phyloP scores from a whole-genome alignment of 768 basidiomycete genomes.

The Lactarius psammicola region DNA sequence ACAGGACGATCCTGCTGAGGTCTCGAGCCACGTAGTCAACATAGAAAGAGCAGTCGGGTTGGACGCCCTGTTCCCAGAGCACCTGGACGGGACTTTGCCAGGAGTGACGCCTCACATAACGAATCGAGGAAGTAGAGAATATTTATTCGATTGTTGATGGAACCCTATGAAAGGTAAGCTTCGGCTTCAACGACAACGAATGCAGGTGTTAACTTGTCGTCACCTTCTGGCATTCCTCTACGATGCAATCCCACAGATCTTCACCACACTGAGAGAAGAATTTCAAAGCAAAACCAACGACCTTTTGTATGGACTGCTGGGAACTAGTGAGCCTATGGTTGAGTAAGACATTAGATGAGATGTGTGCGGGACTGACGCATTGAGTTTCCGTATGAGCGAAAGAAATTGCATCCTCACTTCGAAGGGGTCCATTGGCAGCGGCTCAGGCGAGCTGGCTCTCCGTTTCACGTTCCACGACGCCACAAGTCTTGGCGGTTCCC shows the following conservation, averaged over 20 bases:
- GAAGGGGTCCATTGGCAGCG: constrained; percentile 57
- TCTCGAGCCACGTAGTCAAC: constrained; percentile 78
- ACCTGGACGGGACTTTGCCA: constrained; percentile 58
- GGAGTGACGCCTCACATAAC: constrained; percentile 74
- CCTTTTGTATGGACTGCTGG: constrained; percentile 85
- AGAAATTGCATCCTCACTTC: constrained; percentile 77
- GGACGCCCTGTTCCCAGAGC: constrained; percentile 40
- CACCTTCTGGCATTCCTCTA: constrained; percentile 90
- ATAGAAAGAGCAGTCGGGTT: constrained; percentile 54
- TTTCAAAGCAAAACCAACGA: constrained; percentile 82
- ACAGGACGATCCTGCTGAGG: constrained; percentile 71
- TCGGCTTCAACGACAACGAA: background rate
- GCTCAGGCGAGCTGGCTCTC: background rate
- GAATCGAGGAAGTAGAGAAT: constrained; percentile 89
- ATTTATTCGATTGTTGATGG: constrained; percentile 90
- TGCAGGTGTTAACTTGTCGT: constrained; percentile 10
- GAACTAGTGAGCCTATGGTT: constrained; percentile 50
- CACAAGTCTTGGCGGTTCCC: background rate
- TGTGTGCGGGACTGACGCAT: constrained; percentile 51
- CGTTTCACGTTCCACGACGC: background rate
- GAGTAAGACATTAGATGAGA: constrained; percentile 16
- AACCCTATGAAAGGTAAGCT: constrained; percentile 42
- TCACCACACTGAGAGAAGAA: constrained; percentile 83
- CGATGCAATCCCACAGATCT: constrained; percentile 90
- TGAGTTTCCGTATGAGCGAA: constrained; percentile 56